Base-by-base conservation (phyloP, 1,284 basidiomycete genomes). In the Ganoderma lingzhi region DNA sequence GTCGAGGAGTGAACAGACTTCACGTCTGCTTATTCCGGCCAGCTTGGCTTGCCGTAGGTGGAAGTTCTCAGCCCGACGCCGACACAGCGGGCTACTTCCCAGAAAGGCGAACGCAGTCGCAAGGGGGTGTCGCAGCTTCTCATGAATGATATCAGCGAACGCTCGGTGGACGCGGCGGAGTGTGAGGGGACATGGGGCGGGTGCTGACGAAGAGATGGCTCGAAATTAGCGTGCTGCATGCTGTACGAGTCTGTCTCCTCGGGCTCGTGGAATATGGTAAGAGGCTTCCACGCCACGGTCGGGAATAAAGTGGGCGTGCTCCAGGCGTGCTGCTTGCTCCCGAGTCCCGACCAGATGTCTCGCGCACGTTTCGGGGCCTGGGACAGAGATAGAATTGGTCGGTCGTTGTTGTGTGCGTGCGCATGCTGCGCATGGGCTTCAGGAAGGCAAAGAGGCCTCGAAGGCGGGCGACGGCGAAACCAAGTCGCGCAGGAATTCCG, bases 21-120 rank as follows among this genome's bases (percentile, higher is more conserved):
- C 68, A 74, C 55, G 45, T 73, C 69, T 71, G 67, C 69, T 71
- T 70, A 64, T 71, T 71, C 74, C 74, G 75, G 75, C 64, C 69
- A 70, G 65, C 65, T 73, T 72, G 67, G 68, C 71, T 74, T 68
- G 70, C 75, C 74, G 75, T 71, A 66, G 66, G 51, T 62, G 61
- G 66, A 66, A 30, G 65, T 76, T 76, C 75, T 73, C 75, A 76
- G 71, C 53, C 64, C 39, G 65, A 39, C 39, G 58, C 73, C 75
- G 72, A 68, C 66, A 62, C 44, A 68, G 69, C 65, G 72, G 70
- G 61, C 63, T 63, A 65, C 60, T 68, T 53, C 71, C 71, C 60
- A 67, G 62, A 66, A 70, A 66, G 70, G 71, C 48, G 65, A 71
- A 71, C 56, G 65, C 68, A 35, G 68, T 71, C 70, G 71, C 73